Conservation (phyloP, 2,329 filamentous ascomycete species). For the Colletotrichum coccodes region DNA sequence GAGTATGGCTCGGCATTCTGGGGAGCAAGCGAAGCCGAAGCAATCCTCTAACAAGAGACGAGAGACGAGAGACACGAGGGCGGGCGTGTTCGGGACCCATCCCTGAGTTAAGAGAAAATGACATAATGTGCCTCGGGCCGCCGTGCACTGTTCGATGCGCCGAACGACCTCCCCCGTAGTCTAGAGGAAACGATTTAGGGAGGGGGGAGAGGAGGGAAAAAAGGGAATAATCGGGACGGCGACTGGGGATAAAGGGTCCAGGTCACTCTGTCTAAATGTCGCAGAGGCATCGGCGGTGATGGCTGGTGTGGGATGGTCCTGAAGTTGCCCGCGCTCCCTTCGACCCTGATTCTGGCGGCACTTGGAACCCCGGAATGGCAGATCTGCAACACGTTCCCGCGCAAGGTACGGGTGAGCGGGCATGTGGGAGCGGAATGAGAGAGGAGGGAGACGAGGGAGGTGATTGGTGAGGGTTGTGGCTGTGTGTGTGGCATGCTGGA, state of each 20-base stretch:
- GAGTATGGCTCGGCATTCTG: constrained; percentile 1
- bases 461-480: constrained; percentile 19
- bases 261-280: background rate
- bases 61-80: constrained; percentile 37
- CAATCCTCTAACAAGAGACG: constrained; percentile 46
- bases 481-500: constrained; percentile 5
- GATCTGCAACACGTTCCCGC: constrained; percentile 30
- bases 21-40: constrained; percentile 49
- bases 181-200: background rate
- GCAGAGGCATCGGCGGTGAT: background rate
- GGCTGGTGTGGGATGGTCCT: background rate
- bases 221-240: background rate
- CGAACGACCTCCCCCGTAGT: background rate
- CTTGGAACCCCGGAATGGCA: constrained; percentile 28
- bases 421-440: constrained; percentile 20
- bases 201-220: background rate
- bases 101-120: background rate
- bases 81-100: background rate
- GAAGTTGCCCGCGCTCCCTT: background rate
- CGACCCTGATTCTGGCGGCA: constrained; percentile 23
- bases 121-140: background rate
- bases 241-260: background rate
- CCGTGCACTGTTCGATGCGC: background rate
- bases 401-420: constrained; percentile 21
- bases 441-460: background rate